Base-by-base conservation (phyloP, 2,329 filamentous ascomycete genomes). In the Fusarium sp. region DNA sequence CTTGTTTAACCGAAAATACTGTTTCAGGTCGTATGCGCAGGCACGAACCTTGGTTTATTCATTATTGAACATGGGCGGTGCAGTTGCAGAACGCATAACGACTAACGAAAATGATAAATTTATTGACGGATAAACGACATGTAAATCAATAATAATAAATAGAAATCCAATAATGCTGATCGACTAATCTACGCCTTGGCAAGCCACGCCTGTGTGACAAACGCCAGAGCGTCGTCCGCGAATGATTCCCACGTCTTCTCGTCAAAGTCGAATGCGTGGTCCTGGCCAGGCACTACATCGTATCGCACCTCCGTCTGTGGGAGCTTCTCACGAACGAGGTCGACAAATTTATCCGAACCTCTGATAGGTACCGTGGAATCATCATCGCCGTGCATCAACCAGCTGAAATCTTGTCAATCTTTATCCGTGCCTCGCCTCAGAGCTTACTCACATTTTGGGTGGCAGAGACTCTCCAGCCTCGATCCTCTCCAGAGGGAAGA, bases 211-310 rank as follows among this genome's bases (percentile, higher is more conserved):
- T 73, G 31, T 2, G 15, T 54, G 9, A 72, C 59, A 62, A 73
- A 75, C 0, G 23, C 37, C 8, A 75, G 37, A 11, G 70, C 73
- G 3, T 65, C 64, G 7, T 36, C 11, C 4, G 53, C 43, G 16
- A 73, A 60, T 2, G 44, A 56, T 2, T 57, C 60, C 73, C 73
- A 75, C 4, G 16, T 66, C 4, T 40, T 61, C 34, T 65, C 60
- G 7, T 69, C 55, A 16, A 66, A 62, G 7, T 76, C 72, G 37
- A 75, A 76, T 1, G 52, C 73, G n/a, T 76, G 73, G 8, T 75
- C 73, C 12, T 72, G 44, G 0, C 71, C 71, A 12, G 59, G 52
- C 3, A 66, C 65, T 0, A 65, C 18, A 11, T 76, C 73, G 9
- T 61, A 70, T 15, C 73, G 27, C 6, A 76, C 9, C 3, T 2